Conservation (phyloP, 163 green algal species). For the Trebouxia gelatinosa region DNA sequence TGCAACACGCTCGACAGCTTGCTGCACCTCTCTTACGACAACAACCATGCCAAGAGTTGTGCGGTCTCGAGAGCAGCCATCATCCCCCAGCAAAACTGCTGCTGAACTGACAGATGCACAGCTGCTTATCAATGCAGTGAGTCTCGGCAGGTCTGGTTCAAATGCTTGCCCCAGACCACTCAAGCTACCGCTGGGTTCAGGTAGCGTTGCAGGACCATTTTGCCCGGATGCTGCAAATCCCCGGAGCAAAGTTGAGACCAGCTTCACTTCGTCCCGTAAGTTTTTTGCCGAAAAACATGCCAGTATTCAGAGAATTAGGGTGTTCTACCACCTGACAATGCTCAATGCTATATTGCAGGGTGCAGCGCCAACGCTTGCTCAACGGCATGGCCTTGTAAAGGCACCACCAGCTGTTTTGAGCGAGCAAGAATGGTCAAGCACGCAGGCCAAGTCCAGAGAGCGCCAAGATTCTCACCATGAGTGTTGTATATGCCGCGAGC, state of each 20-base stretch:
- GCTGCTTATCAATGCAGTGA: too few relatives aligned
- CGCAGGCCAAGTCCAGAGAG: constrained; percentile 6
- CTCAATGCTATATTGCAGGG: constrained; percentile 3
- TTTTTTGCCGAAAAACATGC: neutral
- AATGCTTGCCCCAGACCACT: too few relatives aligned
- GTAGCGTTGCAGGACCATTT: constrained; percentile 36
- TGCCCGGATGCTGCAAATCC: constrained; percentile 27
- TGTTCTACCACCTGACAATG: too few relatives aligned
- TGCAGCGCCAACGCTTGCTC: constrained; percentile 31
- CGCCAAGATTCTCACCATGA: constrained; percentile 25
- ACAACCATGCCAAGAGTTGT: too few relatives aligned
- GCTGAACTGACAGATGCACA: too few relatives aligned
- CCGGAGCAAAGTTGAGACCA: constrained; percentile 22
- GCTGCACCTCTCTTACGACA: too few relatives aligned
- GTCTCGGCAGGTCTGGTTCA: too few relatives aligned
- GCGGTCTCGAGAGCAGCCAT: too few relatives aligned
- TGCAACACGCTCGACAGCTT: too few relatives aligned
- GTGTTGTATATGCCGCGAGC: constrained; percentile 45
- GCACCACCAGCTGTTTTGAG: constrained; percentile 16
- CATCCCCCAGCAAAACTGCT: too few relatives aligned
- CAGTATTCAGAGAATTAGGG: too few relatives aligned
- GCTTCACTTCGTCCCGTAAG: constrained; percentile 22
- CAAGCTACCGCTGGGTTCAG: too few relatives aligned
- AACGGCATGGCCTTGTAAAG: constrained; percentile 38
- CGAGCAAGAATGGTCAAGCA: constrained; percentile 30